Evolutionary conservation across 805 yeast genomes (phyloP).

Genomic region (Zygoascus bituminiphila): DNA sequence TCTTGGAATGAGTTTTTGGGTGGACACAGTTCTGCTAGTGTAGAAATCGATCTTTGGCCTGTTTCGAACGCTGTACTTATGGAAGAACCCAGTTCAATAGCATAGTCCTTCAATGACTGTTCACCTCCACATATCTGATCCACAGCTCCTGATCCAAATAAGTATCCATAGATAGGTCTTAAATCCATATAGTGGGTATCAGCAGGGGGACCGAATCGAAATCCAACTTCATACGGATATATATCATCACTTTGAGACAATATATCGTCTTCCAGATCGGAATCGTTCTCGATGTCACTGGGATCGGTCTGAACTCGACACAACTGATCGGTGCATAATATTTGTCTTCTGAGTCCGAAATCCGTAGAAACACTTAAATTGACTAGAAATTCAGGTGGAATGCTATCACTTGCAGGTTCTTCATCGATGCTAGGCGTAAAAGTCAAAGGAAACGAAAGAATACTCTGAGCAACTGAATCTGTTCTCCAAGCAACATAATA

Average conservation of each 20-base stretch:
- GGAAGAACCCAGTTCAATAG: not conserved
- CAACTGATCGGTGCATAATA: conserved; percentile 7
- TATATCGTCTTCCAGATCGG: not conserved
- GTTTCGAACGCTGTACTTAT: not conserved
- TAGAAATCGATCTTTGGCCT: not conserved
- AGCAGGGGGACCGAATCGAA: not conserved
- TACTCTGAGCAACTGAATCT: conserved; percentile 4
- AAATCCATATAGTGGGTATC: not conserved
- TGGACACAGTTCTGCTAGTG: not conserved
- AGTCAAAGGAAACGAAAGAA: conserved; percentile 4
- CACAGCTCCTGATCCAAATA: not conserved
- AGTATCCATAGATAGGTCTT: not conserved
- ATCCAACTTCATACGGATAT: not conserved
- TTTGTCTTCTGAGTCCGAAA: conserved; percentile 5
- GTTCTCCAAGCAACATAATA: conserved; percentile 14
- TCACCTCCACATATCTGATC: not conserved
- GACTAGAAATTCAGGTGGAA: conserved; percentile 7
- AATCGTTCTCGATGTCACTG: not conserved
- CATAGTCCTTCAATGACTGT: not conserved
- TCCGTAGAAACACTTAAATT: conserved; percentile 7
- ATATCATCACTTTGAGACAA: not conserved
- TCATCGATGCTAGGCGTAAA: not conserved
- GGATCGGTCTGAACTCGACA: not conserved
- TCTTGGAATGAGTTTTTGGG: not conserved
- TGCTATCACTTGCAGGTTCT: too few relatives aligned